phyloP scores from a whole-genome alignment of 345 rosid species.

The Hibiscus trionum region DNA sequence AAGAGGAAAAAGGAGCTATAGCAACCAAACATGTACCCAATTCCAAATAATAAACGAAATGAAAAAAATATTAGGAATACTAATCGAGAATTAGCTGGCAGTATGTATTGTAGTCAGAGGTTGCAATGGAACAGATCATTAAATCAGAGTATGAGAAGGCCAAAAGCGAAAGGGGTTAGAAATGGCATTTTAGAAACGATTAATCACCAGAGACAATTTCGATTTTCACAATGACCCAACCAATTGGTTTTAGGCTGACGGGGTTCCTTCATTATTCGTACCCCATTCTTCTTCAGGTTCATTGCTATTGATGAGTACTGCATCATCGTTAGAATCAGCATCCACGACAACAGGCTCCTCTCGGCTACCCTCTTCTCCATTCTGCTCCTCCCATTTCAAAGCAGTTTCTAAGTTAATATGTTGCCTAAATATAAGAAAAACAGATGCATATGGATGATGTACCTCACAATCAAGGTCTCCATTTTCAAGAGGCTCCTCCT shows the following conservation, averaged over 20 bases:
- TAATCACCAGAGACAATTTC: slow-evolving; percentile 93
- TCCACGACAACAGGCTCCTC: slow-evolving; percentile 67
- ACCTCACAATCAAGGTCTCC: slow-evolving; percentile 76
- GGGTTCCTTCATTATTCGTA: slow-evolving; percentile 95
- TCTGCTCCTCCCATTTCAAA: slow-evolving; percentile 34
- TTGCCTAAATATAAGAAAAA: background rate
- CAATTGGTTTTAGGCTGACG: slow-evolving; percentile 86
- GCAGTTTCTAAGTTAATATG: background rate
- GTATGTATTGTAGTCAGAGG: background rate
- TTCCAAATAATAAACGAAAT: background rate
- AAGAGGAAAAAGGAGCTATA: background rate
- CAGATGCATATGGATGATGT: slow-evolving; percentile 9
- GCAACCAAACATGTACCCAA: background rate
- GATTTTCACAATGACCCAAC: slow-evolving; percentile 78
- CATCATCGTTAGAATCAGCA: slow-evolving; percentile 90
- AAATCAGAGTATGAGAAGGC: background rate
- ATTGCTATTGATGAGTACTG: slow-evolving; percentile 79
- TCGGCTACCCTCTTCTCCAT: slow-evolving; percentile 67
- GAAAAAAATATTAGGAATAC: background rate
- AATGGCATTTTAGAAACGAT: slow-evolving; percentile 59
- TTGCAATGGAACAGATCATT: background rate
- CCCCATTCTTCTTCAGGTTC: slow-evolving; percentile 98
- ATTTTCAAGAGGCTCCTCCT: slow-evolving; percentile 78
- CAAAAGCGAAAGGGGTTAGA: slow-evolving; percentile 31
- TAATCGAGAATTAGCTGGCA: background rate